Evolutionary conservation across 2,329 filamentous ascomycete genomes (phyloP).

Genomic region (Pseudocercospora fuligena): DNA sequence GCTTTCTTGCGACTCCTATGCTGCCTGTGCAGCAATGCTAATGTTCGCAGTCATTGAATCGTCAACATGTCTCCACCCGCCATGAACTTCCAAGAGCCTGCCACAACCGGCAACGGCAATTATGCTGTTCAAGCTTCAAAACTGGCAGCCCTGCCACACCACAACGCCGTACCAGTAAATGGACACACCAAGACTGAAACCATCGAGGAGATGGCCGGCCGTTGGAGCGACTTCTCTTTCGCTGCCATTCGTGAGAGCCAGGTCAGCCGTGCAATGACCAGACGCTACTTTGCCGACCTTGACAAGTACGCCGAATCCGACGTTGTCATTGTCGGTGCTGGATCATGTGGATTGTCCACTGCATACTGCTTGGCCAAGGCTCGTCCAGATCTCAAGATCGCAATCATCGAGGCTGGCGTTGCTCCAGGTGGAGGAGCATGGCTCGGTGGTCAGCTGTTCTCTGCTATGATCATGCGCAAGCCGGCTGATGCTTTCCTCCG

Average conservation of each 20-base stretch:
- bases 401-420: slow-evolving; percentile 86
- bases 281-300: slow-evolving; percentile 89
- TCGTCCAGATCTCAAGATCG: slow-evolving; percentile 88
- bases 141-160: slow-evolving; percentile 48
- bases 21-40: slow-evolving; percentile 27
- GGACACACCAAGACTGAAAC: slow-evolving; percentile 51
- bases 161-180: slow-evolving; percentile 41
- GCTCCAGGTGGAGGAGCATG: slow-evolving; percentile 87
- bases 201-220: slow-evolving; percentile 69
- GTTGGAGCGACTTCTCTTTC: slow-evolving; percentile 84
- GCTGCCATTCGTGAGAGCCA: slow-evolving; percentile 87
- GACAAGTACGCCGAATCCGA: slow-evolving; percentile 90
- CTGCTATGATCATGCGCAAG: slow-evolving; percentile 93
- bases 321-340: slow-evolving; percentile 90
- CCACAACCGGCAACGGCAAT: slow-evolving; percentile 39
- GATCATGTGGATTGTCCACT: slow-evolving; percentile 82
- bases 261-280: slow-evolving; percentile 88
- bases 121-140: slow-evolving; percentile 56
- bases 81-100: slow-evolving; percentile 59
- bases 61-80: slow-evolving; percentile 79
- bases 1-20: slow-evolving; percentile 60
- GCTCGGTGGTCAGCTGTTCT: slow-evolving; percentile 93
- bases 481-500: slow-evolving; percentile 83
- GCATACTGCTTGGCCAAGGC: slow-evolving; percentile 83
- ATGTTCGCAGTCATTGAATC: slow-evolving; percentile 31